Conservation (phyloP, 1,139 yeast genomes). For the Pichia sp. region DNA sequence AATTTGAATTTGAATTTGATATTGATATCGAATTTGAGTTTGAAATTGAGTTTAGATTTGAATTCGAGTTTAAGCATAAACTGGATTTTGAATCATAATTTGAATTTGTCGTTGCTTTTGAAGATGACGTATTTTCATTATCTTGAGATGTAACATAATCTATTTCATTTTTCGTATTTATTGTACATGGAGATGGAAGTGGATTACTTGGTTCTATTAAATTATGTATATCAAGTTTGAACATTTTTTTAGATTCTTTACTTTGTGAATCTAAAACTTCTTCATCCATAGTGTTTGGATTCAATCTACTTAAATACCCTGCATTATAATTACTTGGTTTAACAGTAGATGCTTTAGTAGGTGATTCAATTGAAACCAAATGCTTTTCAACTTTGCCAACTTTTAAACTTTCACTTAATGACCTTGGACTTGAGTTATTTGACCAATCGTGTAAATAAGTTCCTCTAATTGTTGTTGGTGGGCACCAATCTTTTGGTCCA, state of each 20-base stretch:
- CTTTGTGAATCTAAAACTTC: too few relatives aligned
- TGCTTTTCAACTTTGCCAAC: slow-evolving; percentile 11
- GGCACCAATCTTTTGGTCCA: slow-evolving; percentile 7
- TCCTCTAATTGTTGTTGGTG: slow-evolving; percentile 12
- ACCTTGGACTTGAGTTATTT: slow-evolving; percentile 11
- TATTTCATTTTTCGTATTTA: not conserved
- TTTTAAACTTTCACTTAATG: slow-evolving; percentile 12
- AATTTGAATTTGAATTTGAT: not conserved
- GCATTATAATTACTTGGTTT: too few relatives aligned
- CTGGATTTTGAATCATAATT: too few relatives aligned
- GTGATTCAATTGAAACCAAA: not conserved
- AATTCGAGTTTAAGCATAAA: too few relatives aligned
- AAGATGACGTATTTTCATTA: not conserved
- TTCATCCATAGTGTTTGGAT: too few relatives aligned
- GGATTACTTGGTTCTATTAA: slow-evolving; percentile 9
- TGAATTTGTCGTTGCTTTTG: not conserved
- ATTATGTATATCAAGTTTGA: not conserved
- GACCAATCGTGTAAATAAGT: slow-evolving; percentile 15
- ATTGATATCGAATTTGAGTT: not conserved
- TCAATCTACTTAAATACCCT: not conserved
- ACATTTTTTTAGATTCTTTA: too few relatives aligned
- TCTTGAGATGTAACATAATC: not conserved
- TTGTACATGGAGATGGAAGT: slow-evolving; percentile 11
- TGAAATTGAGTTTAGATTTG: too few relatives aligned
- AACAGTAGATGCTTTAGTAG: not conserved